Evolutionary conservation across 495 filamentous ascomycete genomes (phyloP).

Genomic region (Penicillium silybi): DNA sequence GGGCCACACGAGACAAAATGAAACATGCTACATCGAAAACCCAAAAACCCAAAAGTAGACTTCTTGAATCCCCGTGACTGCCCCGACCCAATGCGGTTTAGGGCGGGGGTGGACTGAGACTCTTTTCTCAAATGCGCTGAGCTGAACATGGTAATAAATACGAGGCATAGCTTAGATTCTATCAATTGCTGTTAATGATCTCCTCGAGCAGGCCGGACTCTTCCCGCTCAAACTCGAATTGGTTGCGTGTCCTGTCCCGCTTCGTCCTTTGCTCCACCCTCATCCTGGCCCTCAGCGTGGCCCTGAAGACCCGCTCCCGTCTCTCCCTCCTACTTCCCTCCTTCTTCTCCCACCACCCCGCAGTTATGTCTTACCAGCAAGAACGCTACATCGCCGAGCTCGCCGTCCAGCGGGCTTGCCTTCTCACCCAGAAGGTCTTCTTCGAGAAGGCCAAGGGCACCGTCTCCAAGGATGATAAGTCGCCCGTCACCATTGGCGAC

Average conservation of each 20-base stretch:
- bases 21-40: neutral
- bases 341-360: conserved; percentile 23
- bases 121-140: neutral
- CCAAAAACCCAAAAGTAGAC: neutral
- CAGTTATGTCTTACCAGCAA: conserved; percentile 60
- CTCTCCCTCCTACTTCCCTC: conserved; percentile 26
- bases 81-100: conserved; percentile 24
- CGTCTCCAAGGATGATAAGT: conserved; percentile 87
- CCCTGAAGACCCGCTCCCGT: conserved; percentile 43
- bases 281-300: conserved; percentile 47
- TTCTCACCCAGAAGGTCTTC: conserved; percentile 92
- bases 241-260: conserved; percentile 33
- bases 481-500: conserved; percentile 95
- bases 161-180: neutral
- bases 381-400: conserved; percentile 86
- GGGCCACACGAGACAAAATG: neutral
- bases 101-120: conserved; percentile 23
- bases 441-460: conserved; percentile 89
- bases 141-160: conserved; percentile 7
- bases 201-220: conserved; percentile 2
- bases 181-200: conserved; percentile 7
- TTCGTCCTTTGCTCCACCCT: conserved; percentile 41
- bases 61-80: conserved; percentile 21
- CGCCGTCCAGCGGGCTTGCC: conserved; percentile 82
- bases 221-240: conserved; percentile 8